Conservation (phyloP, 345 rosid species). For the Xanthoceras sorbifolium region DNA sequence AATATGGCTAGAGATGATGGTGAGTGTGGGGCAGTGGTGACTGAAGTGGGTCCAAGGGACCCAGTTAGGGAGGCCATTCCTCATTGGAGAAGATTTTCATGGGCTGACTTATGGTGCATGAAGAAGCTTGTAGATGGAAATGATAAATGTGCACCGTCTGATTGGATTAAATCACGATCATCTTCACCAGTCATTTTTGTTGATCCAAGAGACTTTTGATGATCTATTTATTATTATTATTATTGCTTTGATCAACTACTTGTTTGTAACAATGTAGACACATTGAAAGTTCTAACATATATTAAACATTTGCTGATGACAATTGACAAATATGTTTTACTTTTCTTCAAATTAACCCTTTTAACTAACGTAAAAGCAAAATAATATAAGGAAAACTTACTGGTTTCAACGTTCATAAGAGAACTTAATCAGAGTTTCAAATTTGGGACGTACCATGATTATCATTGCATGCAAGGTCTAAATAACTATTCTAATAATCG, state of each 20-base stretch:
- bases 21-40: constrained; percentile 64
- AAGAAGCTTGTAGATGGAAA: constrained; percentile 40
- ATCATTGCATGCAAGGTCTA: no score
- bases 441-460: no score
- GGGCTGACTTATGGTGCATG: constrained; percentile 73
- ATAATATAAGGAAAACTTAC: no score
- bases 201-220: constrained; percentile 77
- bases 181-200: constrained; percentile 55
- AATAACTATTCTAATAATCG: no score
- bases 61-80: constrained; percentile 56
- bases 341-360: no score
- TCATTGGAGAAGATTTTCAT: constrained; percentile 68
- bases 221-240: not conserved
- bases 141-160: constrained; percentile 25
- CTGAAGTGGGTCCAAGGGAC: constrained; percentile 64
- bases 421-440: no score
- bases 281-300: not conserved
- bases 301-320: not conserved
- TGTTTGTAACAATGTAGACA: not conserved
- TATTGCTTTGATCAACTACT: not conserved
- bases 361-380: no score
- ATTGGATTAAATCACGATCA: constrained; percentile 47
- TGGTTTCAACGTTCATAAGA: no score
- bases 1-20: constrained; percentile 61
- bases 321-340: no score